Evolutionary conservation across 768 basidiomycete genomes (phyloP), one percentile per base, ranked within the genome.

Genomic region (Hypholoma sublateritium): DNA sequence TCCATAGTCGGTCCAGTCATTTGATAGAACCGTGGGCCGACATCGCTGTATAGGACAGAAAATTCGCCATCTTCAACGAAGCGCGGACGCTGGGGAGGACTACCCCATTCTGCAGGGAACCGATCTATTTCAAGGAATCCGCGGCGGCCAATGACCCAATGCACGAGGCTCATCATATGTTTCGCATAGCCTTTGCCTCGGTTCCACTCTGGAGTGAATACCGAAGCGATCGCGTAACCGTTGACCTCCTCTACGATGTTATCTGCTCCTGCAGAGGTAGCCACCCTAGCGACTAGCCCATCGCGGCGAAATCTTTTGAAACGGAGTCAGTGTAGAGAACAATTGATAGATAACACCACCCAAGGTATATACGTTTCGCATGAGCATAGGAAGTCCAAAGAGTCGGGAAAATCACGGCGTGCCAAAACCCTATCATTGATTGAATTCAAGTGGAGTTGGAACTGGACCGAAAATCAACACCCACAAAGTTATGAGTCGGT

Each of bases 91-190:
- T 32, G 37, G 3, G 70, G 71, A n/a, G 63, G 60, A 12, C 32
- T 24, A 12, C 69, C 69, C 71, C 69, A 72, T 43, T 65, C 62
- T 17, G 50, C 57, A 0, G 68, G 68, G 43, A 70, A 70, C 22
- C 51, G 35, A 4, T 58, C 50, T 21, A 21, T 21, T 5, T 61
- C 53, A 16, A 66, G 36, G 16, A 59, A 59, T 3, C 61, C 53
- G 22, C 55, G 51, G n/a, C 62, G 59, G 16, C 64, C 69, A 21
- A 72, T 56, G 1, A 71, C 63, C 71, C 71, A 72, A 62, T 88
- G 86, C 35, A 88, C 54, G 21, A 88, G 75, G 13, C 78, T 73
- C 85, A 87, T 85, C 85, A 87, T 85, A 58, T 84, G 82, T 11
- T 67, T 65, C 9, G 80, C 85, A 58, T 85, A 87, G 17, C 87